phyloP scores from a whole-genome alignment of 305 asterid species.

The Andrographis paniculata region DNA sequence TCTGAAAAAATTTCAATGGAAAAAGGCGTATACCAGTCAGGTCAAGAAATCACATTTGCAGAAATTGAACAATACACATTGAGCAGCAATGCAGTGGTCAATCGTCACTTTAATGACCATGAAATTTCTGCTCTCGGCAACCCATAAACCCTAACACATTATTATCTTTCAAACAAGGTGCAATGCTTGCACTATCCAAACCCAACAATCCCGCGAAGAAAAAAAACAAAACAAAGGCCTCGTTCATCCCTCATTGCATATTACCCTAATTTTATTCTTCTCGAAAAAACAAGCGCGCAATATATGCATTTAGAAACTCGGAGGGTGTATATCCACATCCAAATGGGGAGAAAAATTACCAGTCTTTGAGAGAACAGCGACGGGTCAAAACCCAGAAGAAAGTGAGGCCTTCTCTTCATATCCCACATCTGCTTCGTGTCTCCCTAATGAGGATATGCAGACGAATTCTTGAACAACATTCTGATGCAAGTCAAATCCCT shows the following conservation, averaged over 20 bases:
- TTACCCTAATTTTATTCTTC: slow-evolving; percentile 3
- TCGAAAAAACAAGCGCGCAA: background rate
- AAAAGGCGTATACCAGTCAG: background rate
- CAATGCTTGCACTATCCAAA: slow-evolving; percentile 1
- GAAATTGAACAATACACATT: too few relatives aligned
- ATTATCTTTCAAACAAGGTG: background rate
- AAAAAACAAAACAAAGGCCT: too few relatives aligned
- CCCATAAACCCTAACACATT: slow-evolving; percentile 1
- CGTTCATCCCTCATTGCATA: slow-evolving; percentile 11
- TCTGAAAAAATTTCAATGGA: background rate
- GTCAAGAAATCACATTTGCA: slow-evolving; percentile 4
- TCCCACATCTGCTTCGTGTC: slow-evolving; percentile 34
- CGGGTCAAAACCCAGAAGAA: slow-evolving; percentile 71
- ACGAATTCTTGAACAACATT: slow-evolving; percentile 16
- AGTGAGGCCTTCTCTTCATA: slow-evolving; percentile 54
- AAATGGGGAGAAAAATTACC: slow-evolving; percentile 34
- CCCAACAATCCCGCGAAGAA: background rate
- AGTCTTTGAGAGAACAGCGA: slow-evolving; percentile 46
- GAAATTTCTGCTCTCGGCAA: too few relatives aligned
- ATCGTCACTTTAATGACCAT: too few relatives aligned
- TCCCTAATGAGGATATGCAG: slow-evolving; percentile 15
- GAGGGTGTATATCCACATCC: background rate
- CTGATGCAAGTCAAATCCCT: slow-evolving; percentile 17
- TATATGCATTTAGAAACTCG: slow-evolving; percentile 2
- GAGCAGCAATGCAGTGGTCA: too few relatives aligned